Evolutionary conservation across 352 stramenopile genomes (phyloP), one percentile per base, ranked within the genome.

Genomic region (Phytophthora sojae): DNA sequence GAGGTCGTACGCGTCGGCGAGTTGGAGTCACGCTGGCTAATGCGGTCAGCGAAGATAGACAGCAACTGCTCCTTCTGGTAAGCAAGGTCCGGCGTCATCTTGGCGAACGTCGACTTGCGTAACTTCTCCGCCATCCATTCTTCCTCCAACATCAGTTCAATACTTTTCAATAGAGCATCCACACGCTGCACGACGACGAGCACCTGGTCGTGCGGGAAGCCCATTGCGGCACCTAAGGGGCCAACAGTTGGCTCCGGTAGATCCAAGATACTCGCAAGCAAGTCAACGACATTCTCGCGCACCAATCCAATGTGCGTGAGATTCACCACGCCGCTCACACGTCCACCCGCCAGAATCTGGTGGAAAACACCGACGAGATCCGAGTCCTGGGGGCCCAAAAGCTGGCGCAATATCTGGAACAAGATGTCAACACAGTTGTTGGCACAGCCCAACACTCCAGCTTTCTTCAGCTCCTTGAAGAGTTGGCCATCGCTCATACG

Each of bases 121-220:
- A 96, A 39, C 69, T 91, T 93, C 56, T 93, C 82, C 0, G 88
- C 88, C 86, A 96, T 96, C 88, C 83, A 94, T 57, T 96, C 88
- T 63, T 96, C 86, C 60, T 96, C 86, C 19, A 96, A 75, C 86
- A 96, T 94, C 3, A 96, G 73, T 50, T 96, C 88, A 39, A 93
- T 84, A 39, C 86, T 93, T 76, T 96, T 94, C 6, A 96, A 59
- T 37, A 96, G 55, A 26, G 85, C 85, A 58, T 93, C 88, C 11
- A 96, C 75, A 39, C 86, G 83, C 61, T 94, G 83, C 7, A 96
- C 84, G 35, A 96, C 81, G 11, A 93, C 77, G 30, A 93, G 56
- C 26, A 94, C 86, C 50, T 94, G 85, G 29, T 96, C 86, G 23
- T 94, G 84, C 29, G 86, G 85, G 47, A 96, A 81, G 6, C 79